Conservation (phyloP, 78 protist genomes). For the Mastigamoeba balamuthi region DNA sequence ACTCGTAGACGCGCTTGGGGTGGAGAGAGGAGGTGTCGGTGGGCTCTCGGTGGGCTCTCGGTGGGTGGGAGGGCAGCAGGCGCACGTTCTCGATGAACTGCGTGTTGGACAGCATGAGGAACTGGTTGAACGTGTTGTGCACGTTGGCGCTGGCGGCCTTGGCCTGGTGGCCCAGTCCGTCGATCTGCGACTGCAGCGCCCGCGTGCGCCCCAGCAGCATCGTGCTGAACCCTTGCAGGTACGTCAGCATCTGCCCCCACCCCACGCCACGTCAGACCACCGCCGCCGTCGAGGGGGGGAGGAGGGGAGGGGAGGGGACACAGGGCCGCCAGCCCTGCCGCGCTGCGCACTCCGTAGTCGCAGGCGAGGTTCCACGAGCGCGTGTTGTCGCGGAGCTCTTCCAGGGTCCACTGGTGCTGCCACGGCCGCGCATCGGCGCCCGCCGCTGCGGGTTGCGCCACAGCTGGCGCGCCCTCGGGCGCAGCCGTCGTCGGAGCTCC, state of each 20-base stretch:
- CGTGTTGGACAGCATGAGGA: constrained; percentile 57
- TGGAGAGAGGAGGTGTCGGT: background rate
- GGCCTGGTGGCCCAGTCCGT: constrained; percentile 30
- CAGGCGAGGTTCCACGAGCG: constrained; percentile 41
- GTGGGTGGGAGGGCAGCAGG: background rate
- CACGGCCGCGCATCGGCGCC: no score
- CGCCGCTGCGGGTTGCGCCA: no score
- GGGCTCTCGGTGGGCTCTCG: background rate
- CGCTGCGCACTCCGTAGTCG: constrained; percentile 6
- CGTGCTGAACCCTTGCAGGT: constrained; percentile 42
- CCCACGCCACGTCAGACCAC: no score
- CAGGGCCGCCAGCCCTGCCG: background rate
- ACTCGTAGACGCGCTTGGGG: background rate
- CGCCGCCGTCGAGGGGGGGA: no score
- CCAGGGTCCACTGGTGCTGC: constrained; percentile 40
- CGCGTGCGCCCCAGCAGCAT: constrained; percentile 30
- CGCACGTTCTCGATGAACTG: constrained; percentile 68
- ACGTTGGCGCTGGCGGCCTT: constrained; percentile 21
- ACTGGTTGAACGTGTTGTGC: constrained; percentile 63
- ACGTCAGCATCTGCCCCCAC: constrained; percentile 29
- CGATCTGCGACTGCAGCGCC: constrained; percentile 43
- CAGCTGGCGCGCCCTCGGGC: no score
- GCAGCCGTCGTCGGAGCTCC: no score
- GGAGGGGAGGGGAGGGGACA: no score
- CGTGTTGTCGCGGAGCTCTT: constrained; percentile 29